Evolutionary conservation across 2,329 filamentous ascomycete species (phyloP).

Genomic region (Aspergillus sp.): DNA sequence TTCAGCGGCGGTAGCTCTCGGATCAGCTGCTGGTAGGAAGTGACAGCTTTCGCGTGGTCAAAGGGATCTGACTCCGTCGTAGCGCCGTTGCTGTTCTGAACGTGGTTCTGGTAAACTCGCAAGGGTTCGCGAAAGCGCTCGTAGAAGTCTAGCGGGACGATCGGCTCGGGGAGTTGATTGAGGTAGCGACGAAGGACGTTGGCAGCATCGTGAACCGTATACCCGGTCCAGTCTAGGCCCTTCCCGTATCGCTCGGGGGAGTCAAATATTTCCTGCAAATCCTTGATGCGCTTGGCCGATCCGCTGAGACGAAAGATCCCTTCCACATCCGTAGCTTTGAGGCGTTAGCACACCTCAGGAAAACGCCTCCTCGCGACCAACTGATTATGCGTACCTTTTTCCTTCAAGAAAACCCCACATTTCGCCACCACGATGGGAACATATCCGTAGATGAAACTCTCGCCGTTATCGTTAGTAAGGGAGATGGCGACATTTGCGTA

Average conservation of each 20-base stretch:
- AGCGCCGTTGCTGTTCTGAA: conserved; percentile 62
- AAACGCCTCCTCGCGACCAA: not conserved
- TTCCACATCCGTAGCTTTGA: conserved; percentile 82
- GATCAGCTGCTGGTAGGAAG: conserved; percentile 83
- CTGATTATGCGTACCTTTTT: conserved; percentile 72
- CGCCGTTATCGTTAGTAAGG: conserved; percentile 83
- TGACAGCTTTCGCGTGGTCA: conserved; percentile 72
- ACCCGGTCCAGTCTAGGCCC: conserved; percentile 93
- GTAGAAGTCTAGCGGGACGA: conserved; percentile 92
- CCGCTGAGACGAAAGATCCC: conserved; percentile 96
- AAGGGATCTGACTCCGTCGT: conserved; percentile 71
- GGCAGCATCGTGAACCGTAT: conserved; percentile 96
- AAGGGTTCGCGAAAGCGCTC: conserved; percentile 86
- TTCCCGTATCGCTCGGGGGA: conserved; percentile 95
- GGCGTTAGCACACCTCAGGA: conserved; percentile 21
- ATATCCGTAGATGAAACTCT: conserved; percentile 98
- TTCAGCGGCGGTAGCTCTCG: conserved; percentile 91
- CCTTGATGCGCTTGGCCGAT: conserved; percentile 97
- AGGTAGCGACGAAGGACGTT: conserved; percentile 95
- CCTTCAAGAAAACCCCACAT: conserved; percentile 94
- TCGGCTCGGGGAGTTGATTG: conserved; percentile 93
- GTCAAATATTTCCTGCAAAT: conserved; percentile 87
- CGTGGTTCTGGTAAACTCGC: conserved; percentile 65
- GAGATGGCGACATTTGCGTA: conserved; percentile 99
- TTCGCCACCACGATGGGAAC: conserved; percentile 98